Percentiles rank a stretch among this genome's conserved stretches.
Evolutionary conservation across 345 rosid genomes (phyloP).

Genomic region (Populus davidiana): DNA sequence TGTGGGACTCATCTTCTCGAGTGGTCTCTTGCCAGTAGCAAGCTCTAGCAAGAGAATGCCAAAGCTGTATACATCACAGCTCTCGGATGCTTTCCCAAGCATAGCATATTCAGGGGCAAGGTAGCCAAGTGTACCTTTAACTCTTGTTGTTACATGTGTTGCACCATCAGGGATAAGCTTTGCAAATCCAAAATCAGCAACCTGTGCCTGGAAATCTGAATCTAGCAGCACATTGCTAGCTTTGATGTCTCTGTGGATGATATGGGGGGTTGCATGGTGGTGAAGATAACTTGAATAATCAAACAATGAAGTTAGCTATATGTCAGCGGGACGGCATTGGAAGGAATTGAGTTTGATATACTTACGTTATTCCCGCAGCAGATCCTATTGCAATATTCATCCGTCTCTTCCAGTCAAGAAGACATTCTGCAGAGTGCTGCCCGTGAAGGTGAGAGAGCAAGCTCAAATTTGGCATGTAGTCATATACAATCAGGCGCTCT

Average conservation of each 20-base stretch:
- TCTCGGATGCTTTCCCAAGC: slow-evolving; percentile 73
- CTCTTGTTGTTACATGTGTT: slow-evolving; percentile 76
- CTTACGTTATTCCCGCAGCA: slow-evolving; percentile 90
- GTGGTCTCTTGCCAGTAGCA: slow-evolving; percentile 63
- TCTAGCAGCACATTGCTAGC: slow-evolving; percentile 77
- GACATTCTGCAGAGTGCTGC: slow-evolving; percentile 85
- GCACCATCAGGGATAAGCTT: slow-evolving; percentile 74
- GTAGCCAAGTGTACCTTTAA: slow-evolving; percentile 76
- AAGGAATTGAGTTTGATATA: slow-evolving; percentile 1
- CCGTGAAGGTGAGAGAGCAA: slow-evolving; percentile 94
- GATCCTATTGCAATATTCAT: slow-evolving; percentile 85
- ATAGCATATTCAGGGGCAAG: slow-evolving; percentile 79
- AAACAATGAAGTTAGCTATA: slow-evolving; percentile 13
- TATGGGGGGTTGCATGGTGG: slow-evolving; percentile 81
- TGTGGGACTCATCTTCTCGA: slow-evolving; percentile 39
- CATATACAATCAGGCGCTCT: slow-evolving; percentile 87
- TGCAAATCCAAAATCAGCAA: slow-evolving; percentile 81
- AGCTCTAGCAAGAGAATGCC: slow-evolving; percentile 78
- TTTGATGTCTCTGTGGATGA: slow-evolving; percentile 72
- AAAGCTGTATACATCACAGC: slow-evolving; percentile 82
- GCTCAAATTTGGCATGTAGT: slow-evolving; percentile 88
- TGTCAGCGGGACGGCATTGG: neutral
- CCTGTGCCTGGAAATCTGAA: slow-evolving; percentile 69
- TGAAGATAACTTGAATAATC: slow-evolving; percentile 69
- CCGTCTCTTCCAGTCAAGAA: slow-evolving; percentile 84